These are phyloP conservation scores for Botrytis squamosa DNA, from an alignment of 2,329 filamentous ascomycete genomes.

Conservation along the genomic window DNA sequence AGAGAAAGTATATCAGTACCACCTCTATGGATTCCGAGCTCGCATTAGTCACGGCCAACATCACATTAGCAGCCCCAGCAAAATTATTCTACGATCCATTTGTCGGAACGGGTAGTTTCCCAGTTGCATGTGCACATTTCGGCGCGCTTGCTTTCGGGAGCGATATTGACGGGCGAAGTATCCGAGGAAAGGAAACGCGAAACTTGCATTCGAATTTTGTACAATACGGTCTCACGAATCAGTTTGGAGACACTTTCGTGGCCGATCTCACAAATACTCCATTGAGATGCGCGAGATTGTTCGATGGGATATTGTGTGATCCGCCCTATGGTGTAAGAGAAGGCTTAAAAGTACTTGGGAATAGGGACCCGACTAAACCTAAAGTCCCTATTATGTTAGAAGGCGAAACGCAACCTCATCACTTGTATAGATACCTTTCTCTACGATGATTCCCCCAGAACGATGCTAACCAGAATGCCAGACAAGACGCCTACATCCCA, in stretches of 20 bases:
- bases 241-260: constrained; percentile 76
- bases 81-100: constrained; percentile 94
- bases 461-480: constrained; percentile 33
- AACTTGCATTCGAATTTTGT: constrained; percentile 69
- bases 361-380: constrained; percentile 62
- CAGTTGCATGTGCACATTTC: constrained; percentile 85
- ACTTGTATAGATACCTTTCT: constrained; percentile 53
- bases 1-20: constrained; percentile 87
- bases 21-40: constrained; percentile 98
- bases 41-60: constrained; percentile 86
- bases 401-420: constrained; percentile 58
- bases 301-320: constrained; percentile 93
- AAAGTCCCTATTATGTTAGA: constrained; percentile 62
- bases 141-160: constrained; percentile 81
- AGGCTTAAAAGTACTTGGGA: constrained; percentile 82
- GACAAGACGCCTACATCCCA: constrained; percentile 69
- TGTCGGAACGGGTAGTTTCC: constrained; percentile 91
- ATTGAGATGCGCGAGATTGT: constrained; percentile 55
- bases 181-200: constrained; percentile 64
- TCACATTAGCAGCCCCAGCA: constrained; percentile 77
- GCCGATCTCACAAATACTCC: constrained; percentile 89
- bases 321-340: constrained; percentile 95
- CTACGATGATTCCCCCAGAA: not conserved
- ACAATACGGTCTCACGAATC: constrained; percentile 70
- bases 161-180: constrained; percentile 89